phyloP scores from a whole-genome alignment of 352 stramenopile species.

The Phytophthora constricta region DNA sequence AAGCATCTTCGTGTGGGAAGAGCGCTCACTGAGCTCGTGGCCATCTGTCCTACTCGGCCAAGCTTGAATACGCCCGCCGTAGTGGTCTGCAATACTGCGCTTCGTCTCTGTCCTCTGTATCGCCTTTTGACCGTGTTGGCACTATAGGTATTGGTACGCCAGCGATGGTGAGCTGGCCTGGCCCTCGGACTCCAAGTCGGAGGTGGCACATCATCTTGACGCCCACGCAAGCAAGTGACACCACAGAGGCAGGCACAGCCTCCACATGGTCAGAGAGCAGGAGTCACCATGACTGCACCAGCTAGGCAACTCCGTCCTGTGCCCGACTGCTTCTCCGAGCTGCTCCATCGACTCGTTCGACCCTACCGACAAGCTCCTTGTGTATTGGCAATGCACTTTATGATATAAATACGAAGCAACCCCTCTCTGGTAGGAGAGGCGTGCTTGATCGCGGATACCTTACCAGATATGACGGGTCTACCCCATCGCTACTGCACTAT shows the following conservation, averaged over 20 bases:
- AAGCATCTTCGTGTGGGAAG: too few species aligned
- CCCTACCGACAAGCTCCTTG: constrained; percentile 22
- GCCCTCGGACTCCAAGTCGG: background rate
- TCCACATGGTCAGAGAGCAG: too few species aligned
- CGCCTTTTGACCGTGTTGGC: constrained; percentile 26
- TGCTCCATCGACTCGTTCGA: constrained; percentile 12
- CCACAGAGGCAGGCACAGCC: constrained; percentile 14
- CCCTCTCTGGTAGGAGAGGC: constrained; percentile 1
- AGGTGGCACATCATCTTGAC: constrained; percentile 9
- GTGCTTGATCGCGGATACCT: constrained; percentile 33
- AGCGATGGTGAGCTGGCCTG: constrained; percentile 19
- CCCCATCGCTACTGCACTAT: constrained; percentile 36
- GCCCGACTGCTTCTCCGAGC: constrained; percentile 9
- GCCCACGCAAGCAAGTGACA: constrained; percentile 27
- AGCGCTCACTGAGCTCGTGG: too few species aligned
- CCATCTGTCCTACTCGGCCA: too few species aligned
- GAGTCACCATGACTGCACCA: too few species aligned
- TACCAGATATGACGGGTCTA: constrained; percentile 36
- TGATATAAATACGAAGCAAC: constrained; percentile 48
- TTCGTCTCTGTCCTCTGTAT: constrained; percentile 19
- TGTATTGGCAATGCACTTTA: constrained; percentile 37
- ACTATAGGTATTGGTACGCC: constrained; percentile 10
- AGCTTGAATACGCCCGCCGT: too few species aligned
- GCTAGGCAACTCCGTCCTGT: too few species aligned
- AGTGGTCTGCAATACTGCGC: too few species aligned